Conservation (phyloP, 1,139 yeast species). For the Kodamaea alishanica region DNA sequence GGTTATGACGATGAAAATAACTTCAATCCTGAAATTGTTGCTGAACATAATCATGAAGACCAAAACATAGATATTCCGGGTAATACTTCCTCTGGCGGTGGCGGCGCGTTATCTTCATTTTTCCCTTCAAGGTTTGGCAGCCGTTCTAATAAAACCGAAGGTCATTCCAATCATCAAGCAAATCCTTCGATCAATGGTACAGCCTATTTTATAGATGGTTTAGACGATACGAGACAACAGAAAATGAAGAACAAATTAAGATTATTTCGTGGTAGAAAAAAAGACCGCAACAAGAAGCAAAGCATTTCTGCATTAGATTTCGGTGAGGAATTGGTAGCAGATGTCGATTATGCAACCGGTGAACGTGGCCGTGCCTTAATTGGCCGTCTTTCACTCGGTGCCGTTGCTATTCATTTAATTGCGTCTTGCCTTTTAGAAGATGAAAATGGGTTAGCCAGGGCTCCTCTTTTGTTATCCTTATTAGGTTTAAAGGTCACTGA, state of each 20-base stretch:
- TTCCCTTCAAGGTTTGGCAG: conserved; percentile 15
- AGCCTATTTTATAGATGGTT: neutral
- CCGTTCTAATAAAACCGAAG: conserved; percentile 6
- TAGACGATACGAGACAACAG: conserved; percentile 16
- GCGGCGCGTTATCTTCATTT: conserved; percentile 6
- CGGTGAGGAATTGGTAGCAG: conserved; percentile 11
- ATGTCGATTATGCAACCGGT: conserved; percentile 31
- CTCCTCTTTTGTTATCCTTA: conserved; percentile 75
- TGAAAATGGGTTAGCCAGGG: conserved; percentile 72
- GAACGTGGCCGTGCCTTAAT: conserved; percentile 63
- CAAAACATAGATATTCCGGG: neutral
- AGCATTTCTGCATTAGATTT: conserved; percentile 18
- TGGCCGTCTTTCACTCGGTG: conserved; percentile 63
- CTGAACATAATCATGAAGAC: conserved; percentile 1
- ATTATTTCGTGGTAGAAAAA: conserved; percentile 27
- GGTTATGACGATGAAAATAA: conserved; percentile 8
- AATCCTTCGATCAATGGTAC: neutral
- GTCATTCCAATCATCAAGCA: neutral
- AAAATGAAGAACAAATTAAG: conserved; percentile 23
- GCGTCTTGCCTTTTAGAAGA: conserved; percentile 76
- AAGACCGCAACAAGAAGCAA: conserved; percentile 19
- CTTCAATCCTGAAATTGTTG: too few species aligned
- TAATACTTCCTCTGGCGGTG: neutral
- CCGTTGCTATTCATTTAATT: conserved; percentile 74
- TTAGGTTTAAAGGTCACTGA: conserved; percentile 64